Evolutionary conservation across 2,329 filamentous ascomycete genomes (phyloP), one percentile per base, ranked within the genome.

Genomic region (Calcarisporium arbuscula): DNA sequence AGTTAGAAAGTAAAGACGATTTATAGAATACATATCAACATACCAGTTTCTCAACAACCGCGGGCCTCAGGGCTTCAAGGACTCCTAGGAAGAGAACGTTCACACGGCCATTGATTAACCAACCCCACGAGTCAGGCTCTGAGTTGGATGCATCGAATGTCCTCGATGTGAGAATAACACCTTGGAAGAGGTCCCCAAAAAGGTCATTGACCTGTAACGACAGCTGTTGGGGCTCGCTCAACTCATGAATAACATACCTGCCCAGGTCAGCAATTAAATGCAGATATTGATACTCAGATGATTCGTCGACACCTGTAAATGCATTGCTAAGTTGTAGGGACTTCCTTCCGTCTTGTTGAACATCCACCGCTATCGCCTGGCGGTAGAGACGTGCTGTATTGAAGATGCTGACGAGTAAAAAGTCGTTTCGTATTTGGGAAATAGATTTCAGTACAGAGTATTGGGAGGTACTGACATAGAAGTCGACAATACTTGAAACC

Each of bases 361-460:
- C 36, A 1, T 47, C 43, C 17, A 54, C 43, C 23, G 53, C 56
- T 1, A 62, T 65, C 5, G 61, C 58, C 14, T 57, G 55, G 7
- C 58, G 57, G 42, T 70, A 72, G 4, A 72, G 53, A 15, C 56
- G 48, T 11, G 58, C 52, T 9, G 59, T 52, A 8, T 64, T 40
- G 14, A 58, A 58, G 2, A 68, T 44, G 14, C 57, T 51, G 19
- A 63, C 49, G 6, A 62, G 51, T n/a, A 68, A 43, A 30, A 65
- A 68, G 31, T 64, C 59, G 9, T 46, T 48, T 22, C 51, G 49
- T 8, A 57, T 34, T 31, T 61, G 52, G 4, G 46, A 51, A 8
- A 53, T 44, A 14, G 48, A 46, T 5, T 32, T 34, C 10, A 44
- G 22, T 26, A 40, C 26, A 3, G 42, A 12, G 21, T 39, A 20